A percentile compares a stretch with the other conserved stretches of the same genome.
phyloP scores from a whole-genome alignment of 345 rosid genomes.

The Combretum micranthum region DNA sequence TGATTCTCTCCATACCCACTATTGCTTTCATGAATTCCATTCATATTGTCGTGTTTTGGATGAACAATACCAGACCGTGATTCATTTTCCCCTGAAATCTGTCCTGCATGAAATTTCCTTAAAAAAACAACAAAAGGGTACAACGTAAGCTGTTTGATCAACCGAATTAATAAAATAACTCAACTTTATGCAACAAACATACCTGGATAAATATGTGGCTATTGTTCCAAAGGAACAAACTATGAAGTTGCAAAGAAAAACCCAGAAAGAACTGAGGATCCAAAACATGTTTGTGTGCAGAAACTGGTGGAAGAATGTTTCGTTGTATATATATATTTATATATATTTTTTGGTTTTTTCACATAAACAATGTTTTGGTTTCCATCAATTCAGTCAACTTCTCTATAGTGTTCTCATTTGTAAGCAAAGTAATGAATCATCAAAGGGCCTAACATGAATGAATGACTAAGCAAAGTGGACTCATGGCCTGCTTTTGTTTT shows the following conservation, averaged over 20 bases:
- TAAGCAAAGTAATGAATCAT: conserved; percentile 19
- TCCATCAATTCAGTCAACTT: conserved; percentile 31
- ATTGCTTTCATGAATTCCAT: conserved; percentile 3
- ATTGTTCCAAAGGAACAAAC: conserved; percentile 26
- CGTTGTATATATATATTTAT: too few species aligned
- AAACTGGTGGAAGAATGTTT: conserved; percentile 20
- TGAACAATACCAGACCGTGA: conserved; percentile 15
- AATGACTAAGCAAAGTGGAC: neutral
- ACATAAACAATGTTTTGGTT: conserved; percentile 15
- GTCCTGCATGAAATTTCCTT: conserved; percentile 18
- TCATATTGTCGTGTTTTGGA: conserved; percentile 3
- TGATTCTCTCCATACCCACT: conserved; percentile 14
- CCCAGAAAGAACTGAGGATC: conserved; percentile 32
- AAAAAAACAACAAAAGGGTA: neutral
- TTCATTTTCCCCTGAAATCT: conserved; percentile 11
- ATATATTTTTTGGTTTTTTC: too few species aligned
- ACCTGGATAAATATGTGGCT: conserved; percentile 35
- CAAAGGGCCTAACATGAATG: conserved; percentile 5
- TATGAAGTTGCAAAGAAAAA: conserved; percentile 38
- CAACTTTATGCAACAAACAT: neutral
- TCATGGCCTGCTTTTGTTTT: neutral
- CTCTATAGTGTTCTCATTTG: conserved; percentile 5
- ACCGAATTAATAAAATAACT: neutral
- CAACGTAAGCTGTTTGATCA: neutral
- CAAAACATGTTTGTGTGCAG: conserved; percentile 28